phyloP scores from a whole-genome alignment of 495 filamentous ascomycete species.

The Bombardia bombarda region DNA sequence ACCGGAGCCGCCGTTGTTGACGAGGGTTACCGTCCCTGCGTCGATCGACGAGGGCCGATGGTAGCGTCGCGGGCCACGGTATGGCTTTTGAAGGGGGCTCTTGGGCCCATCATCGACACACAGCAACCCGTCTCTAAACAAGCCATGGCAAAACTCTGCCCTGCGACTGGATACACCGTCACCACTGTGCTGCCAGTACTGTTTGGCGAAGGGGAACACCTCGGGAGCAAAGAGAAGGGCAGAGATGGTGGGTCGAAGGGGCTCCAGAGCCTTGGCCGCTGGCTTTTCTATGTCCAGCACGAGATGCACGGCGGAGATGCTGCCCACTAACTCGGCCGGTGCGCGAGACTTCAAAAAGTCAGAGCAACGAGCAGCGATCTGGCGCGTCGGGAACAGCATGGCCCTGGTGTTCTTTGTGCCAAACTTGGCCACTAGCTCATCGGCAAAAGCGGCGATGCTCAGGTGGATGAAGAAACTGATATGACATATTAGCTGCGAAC shows the following conservation, averaged over 20 bases:
- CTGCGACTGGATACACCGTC: slow-evolving; percentile 88
- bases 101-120: slow-evolving; percentile 38
- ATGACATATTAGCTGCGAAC: too few species aligned
- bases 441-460: slow-evolving; percentile 65
- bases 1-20: slow-evolving; percentile 7
- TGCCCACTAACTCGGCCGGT: slow-evolving; percentile 33
- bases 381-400: slow-evolving; percentile 70
- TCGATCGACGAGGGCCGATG: slow-evolving; percentile 52
- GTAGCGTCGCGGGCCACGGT: slow-evolving; percentile 65
- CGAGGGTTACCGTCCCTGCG: slow-evolving; percentile 2
- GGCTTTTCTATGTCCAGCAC: slow-evolving; percentile 43
- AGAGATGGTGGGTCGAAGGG: slow-evolving; percentile 45
- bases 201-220: slow-evolving; percentile 63
- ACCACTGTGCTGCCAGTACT: slow-evolving; percentile 96
- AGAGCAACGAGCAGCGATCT: slow-evolving; percentile 58
- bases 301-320: slow-evolving; percentile 62
- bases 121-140: slow-evolving; percentile 64
- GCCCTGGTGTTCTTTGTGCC: slow-evolving; percentile 57
- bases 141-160: slow-evolving; percentile 75
- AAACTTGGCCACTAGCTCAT: slow-evolving; percentile 55
- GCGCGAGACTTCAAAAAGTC: slow-evolving; percentile 60
- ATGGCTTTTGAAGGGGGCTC: slow-evolving; percentile 32
- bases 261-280: slow-evolving; percentile 37
- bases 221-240: slow-evolving; percentile 64
- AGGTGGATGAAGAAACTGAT: slow-evolving; percentile 87